Evolutionary conservation across 208 protist species (phyloP), one percentile per base, ranked within the genome.

Genomic region (Zelonia costaricensis): DNA sequence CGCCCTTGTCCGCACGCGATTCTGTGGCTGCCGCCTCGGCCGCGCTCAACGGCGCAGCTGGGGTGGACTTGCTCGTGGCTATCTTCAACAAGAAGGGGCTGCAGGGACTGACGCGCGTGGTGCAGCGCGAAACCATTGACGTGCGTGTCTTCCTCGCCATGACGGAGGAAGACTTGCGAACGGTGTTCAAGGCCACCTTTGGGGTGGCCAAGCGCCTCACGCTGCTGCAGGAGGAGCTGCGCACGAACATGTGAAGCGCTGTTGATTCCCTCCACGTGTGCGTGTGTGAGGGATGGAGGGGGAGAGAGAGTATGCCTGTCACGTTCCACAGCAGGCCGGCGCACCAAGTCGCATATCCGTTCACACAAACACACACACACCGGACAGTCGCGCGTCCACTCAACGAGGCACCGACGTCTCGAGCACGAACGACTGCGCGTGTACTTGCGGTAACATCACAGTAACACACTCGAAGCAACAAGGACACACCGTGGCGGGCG

Each of bases 111-210:
- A 60, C 53, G 3, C 47, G 60, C 16, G 68, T 76, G 8, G 40
- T 88, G 36, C 72, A 78, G 55, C 61, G 62, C 52, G 81, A 93
- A 61, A 76, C 86, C 44, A 92, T 96, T 66, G 91, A 96, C 47
- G 69, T 93, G 51, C 39, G 58, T 4, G 82, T 92, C 4, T 96
- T 96, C 44, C 56, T 91, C 25, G 44, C 81, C 18, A 96, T 96
- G 91, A 77, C 49, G 16, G 36, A 74, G n/a, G 68, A 76, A 4
- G 87, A 94, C 38, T 78, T 94, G 25, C 70, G 76, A 49, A 73
- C 52, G 8, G 80, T 92, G 4, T 96, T 96, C 67, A 92, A 86
- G 64, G 69, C 86, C 2, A 96, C 91, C 0, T 90, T 91, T 69
- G 91, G 88, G 23, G 57, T 94, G 8, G 63, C 74, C 8, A 92